phyloP scores from a whole-genome alignment of 805 yeast species.

The Cyberlindnera japonica region DNA sequence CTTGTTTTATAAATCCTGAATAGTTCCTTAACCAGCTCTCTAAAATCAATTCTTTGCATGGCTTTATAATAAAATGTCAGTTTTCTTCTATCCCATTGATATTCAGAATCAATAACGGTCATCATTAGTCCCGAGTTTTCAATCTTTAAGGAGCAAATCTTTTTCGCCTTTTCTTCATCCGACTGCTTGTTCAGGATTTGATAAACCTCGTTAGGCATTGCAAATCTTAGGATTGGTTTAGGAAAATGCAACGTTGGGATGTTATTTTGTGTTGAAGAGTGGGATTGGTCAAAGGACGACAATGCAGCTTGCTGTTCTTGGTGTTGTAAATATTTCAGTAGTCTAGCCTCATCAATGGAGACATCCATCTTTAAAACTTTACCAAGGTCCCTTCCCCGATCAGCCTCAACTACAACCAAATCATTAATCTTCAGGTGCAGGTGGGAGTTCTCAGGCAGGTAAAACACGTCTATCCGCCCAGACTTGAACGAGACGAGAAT shows the following conservation, averaged over 20 bases:
- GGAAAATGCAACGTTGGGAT: slow-evolving; percentile 42
- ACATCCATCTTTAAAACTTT: slow-evolving; percentile 65
- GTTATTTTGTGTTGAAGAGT: not conserved
- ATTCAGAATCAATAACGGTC: slow-evolving; percentile 72
- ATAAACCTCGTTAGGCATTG: slow-evolving; percentile 65
- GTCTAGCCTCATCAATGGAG: slow-evolving; percentile 60
- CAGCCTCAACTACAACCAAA: slow-evolving; percentile 78
- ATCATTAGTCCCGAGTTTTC: slow-evolving; percentile 30
- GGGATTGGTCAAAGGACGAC: slow-evolving; percentile 23
- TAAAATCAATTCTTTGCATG: slow-evolving; percentile 67
- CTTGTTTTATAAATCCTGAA: slow-evolving; percentile 75
- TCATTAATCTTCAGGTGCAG: slow-evolving; percentile 51
- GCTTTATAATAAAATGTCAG: slow-evolving; percentile 68
- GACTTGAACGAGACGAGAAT: slow-evolving; percentile 73
- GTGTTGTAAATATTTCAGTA: slow-evolving; percentile 71
- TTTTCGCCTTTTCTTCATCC: slow-evolving; percentile 64
- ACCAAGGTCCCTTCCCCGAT: slow-evolving; percentile 79
- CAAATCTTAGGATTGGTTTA: slow-evolving; percentile 73
- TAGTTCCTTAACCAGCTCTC: slow-evolving; percentile 69
- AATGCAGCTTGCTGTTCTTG: slow-evolving; percentile 61
- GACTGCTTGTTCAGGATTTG: slow-evolving; percentile 60
- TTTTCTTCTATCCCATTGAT: slow-evolving; percentile 77
- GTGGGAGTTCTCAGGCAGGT: slow-evolving; percentile 39
- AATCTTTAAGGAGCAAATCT: slow-evolving; percentile 26
- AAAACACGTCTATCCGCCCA: slow-evolving; percentile 75